A percentile compares a stretch with the other conserved stretches of the same genome.
Conservation (phyloP, 208 protist genomes). For the Wallacemonas sp. region DNA sequence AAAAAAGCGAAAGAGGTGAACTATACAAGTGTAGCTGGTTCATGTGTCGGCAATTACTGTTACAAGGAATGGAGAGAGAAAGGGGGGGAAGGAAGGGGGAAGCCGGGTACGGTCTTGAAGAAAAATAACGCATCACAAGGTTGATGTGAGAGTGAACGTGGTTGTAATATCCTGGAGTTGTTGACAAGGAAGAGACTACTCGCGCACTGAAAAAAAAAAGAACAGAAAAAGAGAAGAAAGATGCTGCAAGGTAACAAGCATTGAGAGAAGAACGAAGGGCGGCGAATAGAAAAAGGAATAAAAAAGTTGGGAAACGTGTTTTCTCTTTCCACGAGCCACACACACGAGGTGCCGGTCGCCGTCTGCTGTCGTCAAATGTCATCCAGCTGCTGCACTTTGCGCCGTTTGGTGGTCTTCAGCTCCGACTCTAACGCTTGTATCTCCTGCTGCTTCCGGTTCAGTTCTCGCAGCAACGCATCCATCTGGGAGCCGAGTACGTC, state of each 20-base stretch:
- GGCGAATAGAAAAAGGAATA: not conserved
- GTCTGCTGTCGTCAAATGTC: not conserved
- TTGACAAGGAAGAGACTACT: too few species aligned
- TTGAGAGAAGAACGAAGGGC: not conserved
- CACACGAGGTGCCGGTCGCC: too few species aligned
- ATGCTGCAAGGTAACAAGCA: not conserved
- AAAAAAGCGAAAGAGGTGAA: too few species aligned
- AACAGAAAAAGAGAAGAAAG: not conserved
- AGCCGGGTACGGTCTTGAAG: too few species aligned
- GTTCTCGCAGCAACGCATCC: constrained; percentile 13
- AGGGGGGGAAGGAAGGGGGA: not conserved
- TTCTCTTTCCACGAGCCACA: too few species aligned
- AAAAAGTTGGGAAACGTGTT: too few species aligned
- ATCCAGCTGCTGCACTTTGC: not conserved
- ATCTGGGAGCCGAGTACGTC: constrained; percentile 3
- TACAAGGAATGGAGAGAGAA: not conserved
- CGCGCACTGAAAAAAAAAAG: not conserved
- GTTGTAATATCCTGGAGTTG: too few species aligned
- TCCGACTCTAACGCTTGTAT: not conserved
- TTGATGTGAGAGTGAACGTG: too few species aligned
- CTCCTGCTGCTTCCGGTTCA: constrained; percentile 14
- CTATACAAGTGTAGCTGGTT: too few species aligned
- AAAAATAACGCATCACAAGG: too few species aligned
- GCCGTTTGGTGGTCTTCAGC: not conserved
- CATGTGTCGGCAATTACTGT: too few species aligned